Base-by-base conservation (phyloP, 306 rosid species). In the Trichosanthes truncata region DNA sequence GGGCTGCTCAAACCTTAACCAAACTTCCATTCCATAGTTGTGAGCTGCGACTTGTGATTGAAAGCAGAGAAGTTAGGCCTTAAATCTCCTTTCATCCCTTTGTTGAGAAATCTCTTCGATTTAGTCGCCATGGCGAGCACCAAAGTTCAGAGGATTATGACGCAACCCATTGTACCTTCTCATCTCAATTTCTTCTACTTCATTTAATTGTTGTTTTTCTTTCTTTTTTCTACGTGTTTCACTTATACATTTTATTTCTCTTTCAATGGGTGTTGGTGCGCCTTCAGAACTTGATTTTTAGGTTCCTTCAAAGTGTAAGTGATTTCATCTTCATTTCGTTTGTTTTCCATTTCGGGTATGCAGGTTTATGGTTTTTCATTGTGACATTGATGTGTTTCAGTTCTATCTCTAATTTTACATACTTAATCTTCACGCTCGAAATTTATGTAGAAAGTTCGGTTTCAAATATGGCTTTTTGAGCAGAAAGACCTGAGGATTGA, bases 111-210 rank as follows among this genome's bases (percentile, higher is more conserved):
- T n/a, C 51, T 10, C 4, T 36, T 67, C 31, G 18, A 38, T 38
- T 40, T 0, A 20, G 25, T 68, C 52, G 85, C 89, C 83, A 93
- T 93, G 97, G 96, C 97, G 79, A 93, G 97, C 87, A 91, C 97
- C 80, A 93, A 93, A 85, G 97, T 93, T 48, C 96, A 93, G 93
- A 83, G 97, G 93, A 92, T 93, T 81, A 93, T 93, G 97, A 93
- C 96, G 87, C 97, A 92, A 51, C 97, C 96, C 68, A 93, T 93
- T 52, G 97, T 91, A 80, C 13, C 79, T 71, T 45, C 60, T 68
- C 17, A 68, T 73, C 57, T 81, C 46, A 65, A 65, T n/a, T 65
- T 21, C 13, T 36, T 66, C 43, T 66, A 0, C 38, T 33, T 63
- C 45, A 17, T 45, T 74, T 38, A n/a, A 41, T 38, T 41, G 0